Evolutionary conservation across 768 basidiomycete genomes (phyloP).

Genomic region (Podaxis carcinomalis): DNA sequence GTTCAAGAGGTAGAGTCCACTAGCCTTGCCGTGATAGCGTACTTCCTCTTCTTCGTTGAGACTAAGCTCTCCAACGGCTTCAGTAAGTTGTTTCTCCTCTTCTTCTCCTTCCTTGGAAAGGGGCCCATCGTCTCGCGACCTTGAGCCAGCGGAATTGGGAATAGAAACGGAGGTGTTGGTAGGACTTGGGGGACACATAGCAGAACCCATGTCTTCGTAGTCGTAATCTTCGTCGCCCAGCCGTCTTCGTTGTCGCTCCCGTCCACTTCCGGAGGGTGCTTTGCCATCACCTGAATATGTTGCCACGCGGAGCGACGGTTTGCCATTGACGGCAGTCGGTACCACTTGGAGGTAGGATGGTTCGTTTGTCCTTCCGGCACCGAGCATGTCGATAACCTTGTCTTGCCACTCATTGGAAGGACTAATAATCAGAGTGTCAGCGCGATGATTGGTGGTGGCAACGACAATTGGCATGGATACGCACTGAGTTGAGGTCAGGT

Average conservation of each 20-base stretch:
- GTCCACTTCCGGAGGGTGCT: conserved; percentile 29
- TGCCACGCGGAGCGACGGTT: conserved; percentile 2
- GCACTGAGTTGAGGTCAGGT: conserved; percentile 62
- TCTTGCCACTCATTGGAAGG: conserved; percentile 87
- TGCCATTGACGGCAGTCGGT: background rate
- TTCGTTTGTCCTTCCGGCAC: conserved; percentile 18
- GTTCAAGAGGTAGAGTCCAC: conserved; percentile 72
- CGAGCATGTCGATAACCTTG: conserved; percentile 44
- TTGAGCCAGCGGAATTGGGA: background rate
- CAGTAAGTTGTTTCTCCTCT: conserved; percentile 43
- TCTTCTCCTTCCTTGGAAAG: conserved; percentile 22
- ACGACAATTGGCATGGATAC: conserved; percentile 21
- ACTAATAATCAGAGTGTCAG: conserved; percentile 30
- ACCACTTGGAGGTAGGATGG: background rate
- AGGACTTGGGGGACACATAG: conserved; percentile 18
- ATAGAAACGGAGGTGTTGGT: conserved; percentile 6
- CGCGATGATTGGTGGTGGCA: background rate
- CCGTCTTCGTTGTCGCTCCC: conserved; percentile 42
- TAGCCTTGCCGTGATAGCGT: conserved; percentile 82
- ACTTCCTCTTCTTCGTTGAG: conserved; percentile 86
- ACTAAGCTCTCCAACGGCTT: conserved; percentile 82
- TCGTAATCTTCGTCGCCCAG: conserved; percentile 32
- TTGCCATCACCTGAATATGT: conserved; percentile 24
- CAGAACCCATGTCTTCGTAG: conserved; percentile 15
- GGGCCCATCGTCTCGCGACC: conserved; percentile 2